Evolutionary conservation across 176 grass and related monocot genomes (phyloP), one percentile per base, ranked within the genome.

Genomic region (Juncus inflexus): DNA sequence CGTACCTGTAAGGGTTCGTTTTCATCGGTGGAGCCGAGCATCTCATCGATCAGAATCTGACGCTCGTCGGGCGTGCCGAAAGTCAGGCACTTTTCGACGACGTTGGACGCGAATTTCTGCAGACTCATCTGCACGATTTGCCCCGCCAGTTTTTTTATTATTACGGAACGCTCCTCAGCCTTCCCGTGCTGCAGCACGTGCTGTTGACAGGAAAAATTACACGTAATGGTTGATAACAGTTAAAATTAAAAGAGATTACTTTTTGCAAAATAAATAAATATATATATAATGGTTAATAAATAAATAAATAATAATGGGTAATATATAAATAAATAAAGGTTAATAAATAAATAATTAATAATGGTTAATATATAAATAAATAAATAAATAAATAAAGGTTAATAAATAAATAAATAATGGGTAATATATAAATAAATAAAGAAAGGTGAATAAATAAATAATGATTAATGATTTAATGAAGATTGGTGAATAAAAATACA

Each of bases 121-220:
- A 82, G 94, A 78, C 94, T 99, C 94, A 92, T 99, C 76, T 86
- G 83, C 64, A 99, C 88, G 37, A 99, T 99, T 58, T 99, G 94
- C 12, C 88, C 94, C 42, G 88, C 76, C 2, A 99, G 77, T 74
- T 99, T 77, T 42, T 41, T 82, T 37, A 99, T 91, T 67, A 92
- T 89, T 65, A 71, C 63, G 56, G 94, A 77, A 2, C 94, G 80
- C 69, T 99, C 94, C 71, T 89, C 88, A 42, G 79, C 85, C 72
- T 86, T 89, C 40, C 94, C 94, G 15, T 82, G 78, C 79, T 80
- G 85, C 77, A 99, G 45, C 40, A 99, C 88, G 86, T 99, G 94
- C 94, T 99, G 83, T 51, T 58, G 35, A 40, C 66, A 63, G 76
- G 8, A 77, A 19, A 8, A 79, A 75, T 14, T 2, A 76, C 35